Percentiles rank a stretch among this genome's conserved stretches.
Evolutionary conservation across 345 rosid species (phyloP).

Genomic region (Durio zibethinus): DNA sequence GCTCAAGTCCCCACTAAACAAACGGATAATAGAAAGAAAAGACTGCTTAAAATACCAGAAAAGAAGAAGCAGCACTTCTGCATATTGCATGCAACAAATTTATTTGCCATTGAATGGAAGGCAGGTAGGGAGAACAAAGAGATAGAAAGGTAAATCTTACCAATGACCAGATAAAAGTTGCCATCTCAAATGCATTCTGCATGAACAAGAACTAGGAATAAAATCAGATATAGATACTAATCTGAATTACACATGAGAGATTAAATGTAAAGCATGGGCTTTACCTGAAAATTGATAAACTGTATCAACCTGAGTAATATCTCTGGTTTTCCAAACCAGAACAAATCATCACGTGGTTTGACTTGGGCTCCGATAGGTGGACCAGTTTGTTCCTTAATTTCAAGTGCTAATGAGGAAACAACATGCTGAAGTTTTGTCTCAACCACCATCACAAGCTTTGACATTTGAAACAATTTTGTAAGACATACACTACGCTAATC

Average conservation of each 20-base stretch:
- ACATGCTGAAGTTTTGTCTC: conserved; percentile 93
- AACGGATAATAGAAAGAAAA: conserved; percentile 6
- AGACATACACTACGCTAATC: not conserved
- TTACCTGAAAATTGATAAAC: conserved; percentile 83
- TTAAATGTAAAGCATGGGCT: not conserved
- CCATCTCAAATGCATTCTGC: conserved; percentile 99
- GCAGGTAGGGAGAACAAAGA: not conserved
- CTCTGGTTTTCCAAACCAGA: conserved; percentile 94
- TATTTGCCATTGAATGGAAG: not conserved
- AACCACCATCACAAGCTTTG: conserved; percentile 82
- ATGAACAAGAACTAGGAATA: conserved; percentile 15
- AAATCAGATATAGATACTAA: not conserved
- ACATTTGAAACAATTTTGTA: conserved; percentile 18
- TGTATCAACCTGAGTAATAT: conserved; percentile 65
- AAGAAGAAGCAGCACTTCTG: not conserved
- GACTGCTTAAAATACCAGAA: not conserved
- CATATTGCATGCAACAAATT: not conserved
- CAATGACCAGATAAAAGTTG: conserved; percentile 91
- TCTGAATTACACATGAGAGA: not conserved
- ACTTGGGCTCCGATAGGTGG: conserved; percentile 63
- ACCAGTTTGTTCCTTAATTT: conserved; percentile 66
- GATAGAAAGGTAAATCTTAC: conserved; percentile 35
- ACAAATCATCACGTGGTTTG: conserved; percentile 86
- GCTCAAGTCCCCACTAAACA: conserved; percentile 77
- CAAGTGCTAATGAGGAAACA: conserved; percentile 84